These are phyloP conservation scores for Neurospora sp. DNA, from an alignment of 495 filamentous ascomycete genomes.

Conservation along the genomic window DNA sequence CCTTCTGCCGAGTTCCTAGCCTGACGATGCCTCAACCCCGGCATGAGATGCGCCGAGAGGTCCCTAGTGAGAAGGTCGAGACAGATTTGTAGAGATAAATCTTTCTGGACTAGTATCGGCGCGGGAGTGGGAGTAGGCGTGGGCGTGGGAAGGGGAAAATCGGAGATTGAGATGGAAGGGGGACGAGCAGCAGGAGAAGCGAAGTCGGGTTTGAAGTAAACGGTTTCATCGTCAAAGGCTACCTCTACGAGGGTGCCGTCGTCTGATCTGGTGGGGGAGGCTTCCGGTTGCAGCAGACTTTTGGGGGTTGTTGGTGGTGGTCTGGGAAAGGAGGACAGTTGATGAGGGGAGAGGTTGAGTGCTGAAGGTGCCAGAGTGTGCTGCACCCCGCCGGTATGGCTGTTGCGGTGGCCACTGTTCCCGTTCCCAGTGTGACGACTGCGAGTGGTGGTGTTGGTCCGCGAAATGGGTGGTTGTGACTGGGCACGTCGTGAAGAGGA, in stretches of 20 bases:
- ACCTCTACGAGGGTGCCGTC: slow-evolving; percentile 30
- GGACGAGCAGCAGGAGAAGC: slow-evolving; percentile 18
- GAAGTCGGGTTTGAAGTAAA: slow-evolving; percentile 30
- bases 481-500: background rate
- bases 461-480: background rate
- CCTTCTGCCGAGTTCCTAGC: background rate
- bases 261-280: slow-evolving; percentile 28
- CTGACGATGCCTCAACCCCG: background rate
- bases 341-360: background rate
- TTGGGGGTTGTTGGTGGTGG: slow-evolving; percentile 10
- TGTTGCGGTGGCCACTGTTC: background rate
- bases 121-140: background rate
- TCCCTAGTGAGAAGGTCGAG: slow-evolving; percentile 33
- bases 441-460: background rate
- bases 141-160: background rate
- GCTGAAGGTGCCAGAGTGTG: background rate
- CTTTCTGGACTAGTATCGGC: background rate
- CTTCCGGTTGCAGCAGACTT: background rate
- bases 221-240: slow-evolving; percentile 30
- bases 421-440: background rate
- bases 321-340: background rate
- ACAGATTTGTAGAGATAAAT: slow-evolving; percentile 23
- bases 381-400: background rate
- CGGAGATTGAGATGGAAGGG: background rate
- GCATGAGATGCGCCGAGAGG: slow-evolving; percentile 22